phyloP scores from a whole-genome alignment of 306 rosid species.

The Prunus armeniaca region DNA sequence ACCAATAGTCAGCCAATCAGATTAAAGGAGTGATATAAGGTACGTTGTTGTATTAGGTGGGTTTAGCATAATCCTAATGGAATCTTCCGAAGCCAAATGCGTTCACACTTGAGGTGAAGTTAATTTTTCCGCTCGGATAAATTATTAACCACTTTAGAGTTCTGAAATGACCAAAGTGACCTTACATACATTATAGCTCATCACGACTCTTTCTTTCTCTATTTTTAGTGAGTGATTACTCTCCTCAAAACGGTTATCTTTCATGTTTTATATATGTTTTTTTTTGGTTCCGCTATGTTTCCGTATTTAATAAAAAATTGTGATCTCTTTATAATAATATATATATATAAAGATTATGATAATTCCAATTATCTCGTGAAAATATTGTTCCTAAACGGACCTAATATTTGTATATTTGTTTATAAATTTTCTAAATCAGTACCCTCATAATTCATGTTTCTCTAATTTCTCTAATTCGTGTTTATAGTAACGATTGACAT shows the following conservation, averaged over 20 bases:
- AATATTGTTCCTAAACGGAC: not conserved
- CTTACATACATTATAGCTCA: not conserved
- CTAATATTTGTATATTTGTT: not conserved
- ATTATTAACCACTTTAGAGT: not conserved
- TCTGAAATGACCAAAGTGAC: constrained; percentile 12
- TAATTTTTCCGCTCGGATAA: not conserved
- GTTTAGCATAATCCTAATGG: not conserved
- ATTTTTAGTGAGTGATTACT: too few relatives aligned
- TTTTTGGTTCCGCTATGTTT: too few relatives aligned
- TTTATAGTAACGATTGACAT: too few relatives aligned
- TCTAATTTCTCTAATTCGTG: not conserved
- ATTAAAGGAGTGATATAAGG: not conserved
- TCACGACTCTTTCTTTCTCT: not conserved
- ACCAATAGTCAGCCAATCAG: constrained; percentile 5
- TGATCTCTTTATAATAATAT: too few relatives aligned
- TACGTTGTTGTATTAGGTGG: not conserved
- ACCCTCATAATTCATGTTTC: not conserved
- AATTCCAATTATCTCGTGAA: not conserved
- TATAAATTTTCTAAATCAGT: not conserved
- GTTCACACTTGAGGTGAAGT: constrained; percentile 28
- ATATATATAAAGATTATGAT: too few relatives aligned
- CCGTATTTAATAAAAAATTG: too few relatives aligned
- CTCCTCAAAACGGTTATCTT: too few relatives aligned
- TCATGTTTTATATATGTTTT: too few relatives aligned
- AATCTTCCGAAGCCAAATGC: constrained; percentile 22